Evolutionary conservation across 129 eudicot species (phyloP).

Genomic region (Artemisia annua): DNA sequence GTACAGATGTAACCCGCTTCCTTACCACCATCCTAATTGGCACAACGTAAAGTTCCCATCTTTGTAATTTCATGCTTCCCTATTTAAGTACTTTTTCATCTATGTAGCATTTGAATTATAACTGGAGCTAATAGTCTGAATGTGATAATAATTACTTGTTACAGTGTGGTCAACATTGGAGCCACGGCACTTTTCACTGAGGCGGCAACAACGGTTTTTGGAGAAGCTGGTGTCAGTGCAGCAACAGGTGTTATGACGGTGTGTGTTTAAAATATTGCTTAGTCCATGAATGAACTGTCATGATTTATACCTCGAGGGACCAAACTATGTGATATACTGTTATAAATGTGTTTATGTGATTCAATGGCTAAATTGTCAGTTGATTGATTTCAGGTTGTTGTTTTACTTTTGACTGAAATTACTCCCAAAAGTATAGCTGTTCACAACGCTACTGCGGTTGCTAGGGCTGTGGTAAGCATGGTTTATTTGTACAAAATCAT

Average conservation of each 20-base stretch:
- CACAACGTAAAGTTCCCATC: conserved; percentile 47
- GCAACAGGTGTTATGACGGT: conserved; percentile 81
- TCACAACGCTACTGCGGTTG: conserved; percentile 72
- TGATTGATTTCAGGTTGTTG: conserved; percentile 50
- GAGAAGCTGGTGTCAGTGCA: conserved; percentile 75
- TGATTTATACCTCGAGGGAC: not conserved
- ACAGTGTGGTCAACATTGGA: conserved; percentile 72
- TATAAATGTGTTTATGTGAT: not conserved
- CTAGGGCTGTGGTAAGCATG: conserved; percentile 68
- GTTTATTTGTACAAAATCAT: not conserved
- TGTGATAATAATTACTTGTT: not conserved
- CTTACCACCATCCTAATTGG: conserved; percentile 71
- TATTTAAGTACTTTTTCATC: not conserved
- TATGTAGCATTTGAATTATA: not conserved
- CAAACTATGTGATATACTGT: not conserved
- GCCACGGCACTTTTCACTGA: conserved; percentile 77
- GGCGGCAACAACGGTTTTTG: conserved; percentile 70
- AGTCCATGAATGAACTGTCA: not conserved
- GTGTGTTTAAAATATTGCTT: not conserved
- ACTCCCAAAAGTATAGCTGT: conserved; percentile 79
- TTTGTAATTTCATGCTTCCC: not conserved
- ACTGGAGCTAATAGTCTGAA: no score
- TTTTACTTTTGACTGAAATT: conserved; percentile 69
- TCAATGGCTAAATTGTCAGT: conserved; percentile 6
- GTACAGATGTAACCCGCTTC: conserved; percentile 68